Percentiles rank a stretch among this genome's conserved stretches.
These are phyloP conservation scores for Cryoendolithus antarcticus DNA, from an alignment of 2,329 filamentous ascomycete species.

Conservation along the genomic window DNA sequence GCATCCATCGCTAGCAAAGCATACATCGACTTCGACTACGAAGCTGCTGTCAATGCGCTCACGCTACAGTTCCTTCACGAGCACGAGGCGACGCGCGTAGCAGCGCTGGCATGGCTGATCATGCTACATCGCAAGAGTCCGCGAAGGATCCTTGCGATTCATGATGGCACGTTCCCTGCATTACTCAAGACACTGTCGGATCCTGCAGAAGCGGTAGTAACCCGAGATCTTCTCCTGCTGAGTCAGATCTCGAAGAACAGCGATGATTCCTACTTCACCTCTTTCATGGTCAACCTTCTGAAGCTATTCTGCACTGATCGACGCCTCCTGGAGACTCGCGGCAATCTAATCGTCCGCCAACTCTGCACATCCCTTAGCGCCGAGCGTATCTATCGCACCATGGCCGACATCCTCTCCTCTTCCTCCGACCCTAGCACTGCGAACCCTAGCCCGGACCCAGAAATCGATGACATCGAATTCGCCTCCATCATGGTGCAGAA, in stretches of 20 bases:
- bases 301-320: conserved; percentile 93
- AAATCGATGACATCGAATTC: conserved; percentile 90
- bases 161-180: conserved; percentile 93
- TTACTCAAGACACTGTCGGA: conserved; percentile 93
- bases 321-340: conserved; percentile 76
- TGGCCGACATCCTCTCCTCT: conserved; percentile 63
- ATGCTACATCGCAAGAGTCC: conserved; percentile 96
- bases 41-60: conserved; percentile 82
- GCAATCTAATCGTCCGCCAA: conserved; percentile 93
- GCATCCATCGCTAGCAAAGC: conserved; percentile 22
- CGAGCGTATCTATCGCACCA: conserved; percentile 86
- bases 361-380: conserved; percentile 85
- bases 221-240: conserved; percentile 79
- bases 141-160: conserved; percentile 75
- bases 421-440: conserved; percentile 2
- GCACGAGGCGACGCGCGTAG: conserved; percentile 88
- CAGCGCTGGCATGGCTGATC: conserved; percentile 88
- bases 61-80: conserved; percentile 93
- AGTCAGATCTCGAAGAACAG: conserved; percentile 95
- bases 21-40: conserved; percentile 79
- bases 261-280: conserved; percentile 93
- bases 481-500: conserved; percentile 99
- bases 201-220: conserved; percentile 89
- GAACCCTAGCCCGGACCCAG: conserved; percentile 55
- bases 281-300: conserved; percentile 93